These are phyloP conservation scores for Immersiella caudata DNA, from an alignment of 495 filamentous ascomycete species.

Conservation along the genomic window DNA sequence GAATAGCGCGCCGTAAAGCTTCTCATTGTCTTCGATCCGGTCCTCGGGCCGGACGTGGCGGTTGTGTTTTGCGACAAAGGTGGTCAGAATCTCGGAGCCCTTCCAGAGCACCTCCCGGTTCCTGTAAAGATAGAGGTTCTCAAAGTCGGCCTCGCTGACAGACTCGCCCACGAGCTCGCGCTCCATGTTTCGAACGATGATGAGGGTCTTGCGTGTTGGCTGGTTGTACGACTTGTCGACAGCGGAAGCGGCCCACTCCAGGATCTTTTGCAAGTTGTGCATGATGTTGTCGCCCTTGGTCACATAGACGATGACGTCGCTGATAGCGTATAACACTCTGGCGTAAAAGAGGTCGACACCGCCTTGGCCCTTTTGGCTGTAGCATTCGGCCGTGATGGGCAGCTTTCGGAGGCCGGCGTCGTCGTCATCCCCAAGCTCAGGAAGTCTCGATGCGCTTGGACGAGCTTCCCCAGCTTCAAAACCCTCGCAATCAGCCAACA, in stretches of 20 bases:
- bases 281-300: slow-evolving; percentile 16
- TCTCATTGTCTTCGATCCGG: slow-evolving; percentile 5
- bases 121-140: neutral
- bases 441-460: neutral
- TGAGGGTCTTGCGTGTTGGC: slow-evolving; percentile 13
- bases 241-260: slow-evolving; percentile 15
- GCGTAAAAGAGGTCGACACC: slow-evolving; percentile 16
- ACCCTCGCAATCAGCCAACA: slow-evolving; percentile 15
- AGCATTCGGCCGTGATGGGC: slow-evolving; percentile 6
- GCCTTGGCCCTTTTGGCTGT: slow-evolving; percentile 2
- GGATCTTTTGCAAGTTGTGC: slow-evolving; percentile 8
- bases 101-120: slow-evolving; percentile 6
- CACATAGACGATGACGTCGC: slow-evolving; percentile 15
- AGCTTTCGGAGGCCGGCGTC: neutral
- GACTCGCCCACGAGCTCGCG: neutral
- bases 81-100: neutral
- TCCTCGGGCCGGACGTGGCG: neutral
- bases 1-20: slow-evolving; percentile 10
- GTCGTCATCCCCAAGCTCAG: neutral
- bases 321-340: slow-evolving; percentile 13
- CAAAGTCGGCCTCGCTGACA: neutral
- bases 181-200: slow-evolving; percentile 12
- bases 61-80: slow-evolving; percentile 5
- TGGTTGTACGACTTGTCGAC: slow-evolving; percentile 17
- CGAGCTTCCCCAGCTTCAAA: slow-evolving; percentile 9